Evolutionary conservation across 2,329 filamentous ascomycete species (phyloP), one percentile per base, ranked within the genome.

Genomic region (Aspergillus versicolor): DNA sequence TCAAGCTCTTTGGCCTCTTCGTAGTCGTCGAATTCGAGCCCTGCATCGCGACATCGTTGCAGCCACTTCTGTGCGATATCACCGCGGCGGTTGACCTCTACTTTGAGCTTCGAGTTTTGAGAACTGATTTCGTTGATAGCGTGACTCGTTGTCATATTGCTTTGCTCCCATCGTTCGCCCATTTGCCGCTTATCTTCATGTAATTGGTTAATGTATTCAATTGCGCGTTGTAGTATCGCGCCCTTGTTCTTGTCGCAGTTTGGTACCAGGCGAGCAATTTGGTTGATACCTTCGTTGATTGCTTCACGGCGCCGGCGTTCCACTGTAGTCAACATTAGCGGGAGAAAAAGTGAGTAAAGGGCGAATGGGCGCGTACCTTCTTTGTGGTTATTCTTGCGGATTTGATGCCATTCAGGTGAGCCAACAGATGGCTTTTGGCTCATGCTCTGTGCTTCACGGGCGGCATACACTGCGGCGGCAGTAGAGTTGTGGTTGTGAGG

Each of bases 181-280:
- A 76, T 74, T n/a, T 67, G 66, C 58, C 76, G 76, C 57, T 76
- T 75, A 42, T 80, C 77, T 24, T 76, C 75, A 44, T 78, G 74
- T 15, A 99, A 84, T 70, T 97, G 92, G 11, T 87, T 89, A 71
- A 99, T 97, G 78, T 96, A 97, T 62, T 91, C 88, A 9, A 97
- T 93, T 0, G 94, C 92, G 34, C 93, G 90, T 71, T 95, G 90
- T 38, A 99, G 81, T 63, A 99, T 97, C 2, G 92, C 95, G 0
- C 94, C 94, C 77, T 99, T 99, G 81, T 99, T 97, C 82, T 97
- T 99, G 77, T 99, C 94, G 69, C 93, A 97, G 13, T 92, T 92
- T 0, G 94, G 94, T 0, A 99, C 94, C 64, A 99, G 96, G 79
- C 97, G 97, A 65, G 93, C 91, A 30, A 99, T 85, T 75, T 97